These are phyloP conservation scores for Cryptococcus sp. DNA, from an alignment of 1,284 basidiomycete genomes.

Conservation along the genomic window DNA sequence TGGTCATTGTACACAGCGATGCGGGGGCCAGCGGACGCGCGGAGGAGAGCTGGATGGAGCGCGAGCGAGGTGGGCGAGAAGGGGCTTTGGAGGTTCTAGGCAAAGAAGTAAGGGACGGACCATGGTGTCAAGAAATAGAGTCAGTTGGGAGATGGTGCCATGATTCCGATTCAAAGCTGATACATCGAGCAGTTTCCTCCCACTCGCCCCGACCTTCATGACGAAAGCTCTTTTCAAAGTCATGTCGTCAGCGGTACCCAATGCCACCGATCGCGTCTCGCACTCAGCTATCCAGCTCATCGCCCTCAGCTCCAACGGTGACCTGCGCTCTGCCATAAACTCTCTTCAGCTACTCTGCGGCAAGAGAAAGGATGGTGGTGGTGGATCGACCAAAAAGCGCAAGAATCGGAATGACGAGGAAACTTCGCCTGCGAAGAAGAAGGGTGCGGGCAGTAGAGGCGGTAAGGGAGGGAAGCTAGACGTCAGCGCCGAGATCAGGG, in stretches of 20 bases:
- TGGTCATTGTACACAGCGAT: slow-evolving; percentile 84
- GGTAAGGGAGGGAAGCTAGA: slow-evolving; percentile 50
- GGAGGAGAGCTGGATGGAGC: slow-evolving; percentile 55
- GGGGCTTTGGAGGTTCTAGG: slow-evolving; percentile 54
- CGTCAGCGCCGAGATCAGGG: slow-evolving; percentile 47
- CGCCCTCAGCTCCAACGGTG: slow-evolving; percentile 78
- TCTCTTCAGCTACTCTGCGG: slow-evolving; percentile 73
- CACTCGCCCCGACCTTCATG: slow-evolving; percentile 83
- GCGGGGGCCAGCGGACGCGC: slow-evolving; percentile 70
- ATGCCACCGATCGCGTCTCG: slow-evolving; percentile 55
- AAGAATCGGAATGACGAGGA: slow-evolving; percentile 15
- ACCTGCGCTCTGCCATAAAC: slow-evolving; percentile 91
- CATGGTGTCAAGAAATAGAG: slow-evolving; percentile 71
- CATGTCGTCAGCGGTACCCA: slow-evolving; percentile 58
- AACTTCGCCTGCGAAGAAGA: slow-evolving; percentile 29
- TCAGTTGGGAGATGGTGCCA: slow-evolving; percentile 50
- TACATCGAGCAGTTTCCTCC: slow-evolving; percentile 70
- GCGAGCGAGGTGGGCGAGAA: slow-evolving; percentile 58
- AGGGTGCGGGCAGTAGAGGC: slow-evolving; percentile 43
- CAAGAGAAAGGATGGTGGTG: slow-evolving; percentile 7
- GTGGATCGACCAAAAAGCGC: slow-evolving; percentile 17
- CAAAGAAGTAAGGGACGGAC: slow-evolving; percentile 67
- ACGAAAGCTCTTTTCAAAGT: slow-evolving; percentile 73
- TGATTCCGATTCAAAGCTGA: slow-evolving; percentile 4
- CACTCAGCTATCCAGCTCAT: slow-evolving; percentile 72